Base-by-base conservation (phyloP, 176 grass and related monocot genomes). In the Hyparrhenia diplandra region DNA sequence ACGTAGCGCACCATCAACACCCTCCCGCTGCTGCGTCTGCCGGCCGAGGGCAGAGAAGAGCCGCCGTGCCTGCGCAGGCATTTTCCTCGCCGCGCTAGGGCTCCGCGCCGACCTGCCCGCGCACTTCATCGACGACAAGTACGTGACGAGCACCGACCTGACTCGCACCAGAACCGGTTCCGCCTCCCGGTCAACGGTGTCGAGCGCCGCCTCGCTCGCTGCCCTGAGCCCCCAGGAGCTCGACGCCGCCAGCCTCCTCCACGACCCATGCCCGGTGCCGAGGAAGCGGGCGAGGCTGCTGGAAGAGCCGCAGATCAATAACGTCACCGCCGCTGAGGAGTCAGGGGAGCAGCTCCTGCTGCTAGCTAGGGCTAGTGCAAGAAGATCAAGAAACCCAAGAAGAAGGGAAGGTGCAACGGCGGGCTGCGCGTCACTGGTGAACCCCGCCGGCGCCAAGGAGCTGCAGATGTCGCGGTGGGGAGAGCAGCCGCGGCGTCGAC, bases 161-260 rank as follows among this genome's bases (percentile, higher is more conserved):
- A 69, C 64, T 0, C 27, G 78, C 85, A 76, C 29, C 78, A 82
- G 78, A 86, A 75, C 84, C 77, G 84, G 36, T 68, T 86, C 84
- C 77, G 69, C 77, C 2, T 86, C 70, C 84, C 84, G 21, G 1
- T 13, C 47, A 17, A 11, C 2, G 40, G 40, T 31, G 85, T 49
- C 13, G 0, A 8, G 4, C 8, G 3, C 30, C 20, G 0, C 52
- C 71, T 64, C 71, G 18, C 64, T 4, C 71, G 16, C 11, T 87
- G n/a, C n/a, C 11, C 71, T 87, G 40, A 36, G 0, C 30, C 23
- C 2, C 1, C 16, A 28, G 17, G 71, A 87, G 71, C 71, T 74
- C 78, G 2, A n/a, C 14, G 61, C 28, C 28, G 85, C 85, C 70
- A 67, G 47, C 61, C 64, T 86, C 16, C 8, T 2, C 24, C 1